Base-by-base conservation (phyloP, 2,329 filamentous ascomycete genomes). In the Ceratocystis huliohia region DNA sequence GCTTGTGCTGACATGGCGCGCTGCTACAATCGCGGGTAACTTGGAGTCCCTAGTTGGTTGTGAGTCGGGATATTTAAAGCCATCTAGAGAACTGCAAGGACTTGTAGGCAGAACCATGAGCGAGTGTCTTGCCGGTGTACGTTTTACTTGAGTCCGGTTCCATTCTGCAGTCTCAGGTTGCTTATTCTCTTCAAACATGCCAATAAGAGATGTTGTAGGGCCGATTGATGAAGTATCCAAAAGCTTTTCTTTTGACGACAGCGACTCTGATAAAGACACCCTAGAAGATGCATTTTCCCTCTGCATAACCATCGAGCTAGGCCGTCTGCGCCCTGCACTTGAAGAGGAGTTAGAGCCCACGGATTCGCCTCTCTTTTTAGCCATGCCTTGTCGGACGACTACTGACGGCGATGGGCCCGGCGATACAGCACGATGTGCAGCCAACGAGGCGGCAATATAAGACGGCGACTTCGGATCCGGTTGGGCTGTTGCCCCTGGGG, bases 141-240 rank as follows among this genome's bases (percentile, higher is more conserved):
- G 25, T 13, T 25, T 30, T 22, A 1, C 41, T 25, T 22, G 37
- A 5, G 7, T 63, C 33, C 25, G 61, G 13, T 48, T 63, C 22
- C 20, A 57, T 20, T 28, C 10, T 3, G 2, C 46, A 25, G 30
- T 22, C 6, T 15, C 37, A 2, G 33, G 2, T 53, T 15, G 30
- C 25, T 5, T 15, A 7, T 50, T 79, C 69, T 80, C 77, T 74
- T 91, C 88, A 70, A 90, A 90, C 76, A 89, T 80, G 48, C 82
- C 82, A 65, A 90, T 86, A 22, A 90, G 77, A 3, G 84, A 82
- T 2, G 79, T 83, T 0, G 87, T 86, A 0, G 87, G 80, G 28
- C 82, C 77, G 63, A 88, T 85, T 5, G 84, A 77, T 1, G 78
- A 80, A 8, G 82, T 81, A 72, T 88, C 83, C 13, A 79, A 76